Base-by-base conservation (phyloP, 208 protist genomes). In the Wallacemonas sp. region DNA sequence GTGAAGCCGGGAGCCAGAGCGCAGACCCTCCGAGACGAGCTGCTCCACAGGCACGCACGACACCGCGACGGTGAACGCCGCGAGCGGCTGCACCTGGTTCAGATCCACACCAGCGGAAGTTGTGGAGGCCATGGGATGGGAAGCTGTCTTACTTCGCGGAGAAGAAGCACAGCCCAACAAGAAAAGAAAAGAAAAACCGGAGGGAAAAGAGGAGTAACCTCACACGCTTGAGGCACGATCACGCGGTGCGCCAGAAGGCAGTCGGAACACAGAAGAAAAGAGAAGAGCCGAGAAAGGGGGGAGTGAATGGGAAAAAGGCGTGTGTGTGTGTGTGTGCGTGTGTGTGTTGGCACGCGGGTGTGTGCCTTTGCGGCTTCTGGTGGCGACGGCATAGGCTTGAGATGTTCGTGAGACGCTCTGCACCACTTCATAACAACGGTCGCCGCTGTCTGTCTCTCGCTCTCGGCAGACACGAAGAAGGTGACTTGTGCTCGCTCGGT, bases 21-120 rank as follows among this genome's bases (percentile, higher is more conserved):
- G 22, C 5, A 50, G 19, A 26, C 26, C 12, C 19, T 41, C 10
- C 33, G 21, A 12, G 41, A n/a, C 36, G 32, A 77, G 69, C 63
- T 76, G 64, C 36, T 75, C 60, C 5, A 44, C 66, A 2, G 66
- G 73, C 17, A 80, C 75, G 26, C 54, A 29, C 21, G 75, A 81
- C 19, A 81, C 79, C 1, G 71, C 74, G 15, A 79, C 66, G 15
- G 58, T 68, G 44, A 85, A 68, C 30, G 52, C 8, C 9, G 38
- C 48, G 12, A 73, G 41, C 1, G 75, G 67, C 17, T 9, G 3
- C 13, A 61, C n/a, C 15, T 36, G 55, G 33, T 12, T 59, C 5
- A 13, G 22, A 22, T 41, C 37, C 12, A 10, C 33, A 19, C 32
- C n/a, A 53, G 5, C 3, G 41, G 46, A 34, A 30, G n/a, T 36